A percentile compares a stretch with the other conserved stretches of the same genome.
These are phyloP conservation scores for Cutaneotrichosporon cyanovorans DNA, from an alignment of 1,284 basidiomycete genomes.

Conservation along the genomic window DNA sequence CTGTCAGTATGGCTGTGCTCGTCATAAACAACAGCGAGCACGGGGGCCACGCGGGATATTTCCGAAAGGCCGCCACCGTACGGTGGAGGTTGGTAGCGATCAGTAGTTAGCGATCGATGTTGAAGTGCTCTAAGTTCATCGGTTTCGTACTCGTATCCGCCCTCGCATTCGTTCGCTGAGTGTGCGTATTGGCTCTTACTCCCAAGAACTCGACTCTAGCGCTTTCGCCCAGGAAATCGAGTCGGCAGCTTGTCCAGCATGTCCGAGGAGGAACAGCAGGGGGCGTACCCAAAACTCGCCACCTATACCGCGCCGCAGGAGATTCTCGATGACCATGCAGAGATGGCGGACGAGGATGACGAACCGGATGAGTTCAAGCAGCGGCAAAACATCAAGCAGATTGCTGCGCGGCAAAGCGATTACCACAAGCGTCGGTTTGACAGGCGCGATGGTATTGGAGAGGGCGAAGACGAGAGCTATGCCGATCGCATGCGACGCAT, in stretches of 20 bases:
- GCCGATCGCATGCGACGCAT: slow-evolving; percentile 93
- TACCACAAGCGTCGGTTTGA: slow-evolving; percentile 90
- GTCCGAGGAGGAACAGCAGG: slow-evolving; percentile 14
- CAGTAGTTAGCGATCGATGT: neutral
- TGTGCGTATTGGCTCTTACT: too few species aligned
- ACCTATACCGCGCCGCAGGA: slow-evolving; percentile 90
- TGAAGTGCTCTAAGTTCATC: too few species aligned
- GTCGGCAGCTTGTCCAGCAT: slow-evolving; percentile 3
- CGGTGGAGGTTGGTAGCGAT: neutral
- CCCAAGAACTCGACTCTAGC: too few species aligned
- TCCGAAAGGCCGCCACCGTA: slow-evolving; percentile 3
- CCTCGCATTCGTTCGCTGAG: too few species aligned
- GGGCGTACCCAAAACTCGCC: slow-evolving; percentile 55
- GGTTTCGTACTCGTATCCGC: too few species aligned
- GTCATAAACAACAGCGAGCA: neutral
- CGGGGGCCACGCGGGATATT: slow-evolving; percentile 1
- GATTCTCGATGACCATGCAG: slow-evolving; percentile 85
- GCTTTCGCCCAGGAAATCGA: too few species aligned
- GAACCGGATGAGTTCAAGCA: slow-evolving; percentile 88
- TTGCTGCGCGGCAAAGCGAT: slow-evolving; percentile 87
- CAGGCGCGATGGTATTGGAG: slow-evolving; percentile 51
- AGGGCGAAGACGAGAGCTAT: slow-evolving; percentile 72
- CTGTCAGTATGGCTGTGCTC: neutral
- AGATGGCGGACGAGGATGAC: slow-evolving; percentile 85
- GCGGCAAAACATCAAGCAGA: slow-evolving; percentile 84